These are phyloP conservation scores for Teratosphaeria destructans DNA, from an alignment of 2,329 filamentous ascomycete genomes.

Conservation along the genomic window DNA sequence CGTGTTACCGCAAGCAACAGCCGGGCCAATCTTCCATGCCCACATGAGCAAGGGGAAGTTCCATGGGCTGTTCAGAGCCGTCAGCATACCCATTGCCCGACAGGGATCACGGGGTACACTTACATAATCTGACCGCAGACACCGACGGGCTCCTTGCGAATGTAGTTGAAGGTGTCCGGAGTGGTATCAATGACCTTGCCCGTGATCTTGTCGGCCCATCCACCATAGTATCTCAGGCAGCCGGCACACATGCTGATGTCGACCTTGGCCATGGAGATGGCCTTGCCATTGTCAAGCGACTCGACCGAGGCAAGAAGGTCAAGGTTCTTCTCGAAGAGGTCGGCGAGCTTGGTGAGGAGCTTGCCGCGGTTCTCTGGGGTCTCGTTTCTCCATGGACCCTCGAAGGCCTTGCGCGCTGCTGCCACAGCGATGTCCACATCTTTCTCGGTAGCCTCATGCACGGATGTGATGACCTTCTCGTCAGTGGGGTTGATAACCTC, in stretches of 20 bases:
- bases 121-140: conserved; percentile 68
- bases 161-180: conserved; percentile 75
- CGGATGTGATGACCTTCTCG: conserved; percentile 74
- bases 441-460: conserved; percentile 80
- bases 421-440: conserved; percentile 70
- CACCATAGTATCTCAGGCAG: conserved; percentile 76
- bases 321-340: conserved; percentile 66
- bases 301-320: conserved; percentile 73
- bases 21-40: conserved; percentile 72
- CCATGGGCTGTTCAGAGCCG: conserved; percentile 40
- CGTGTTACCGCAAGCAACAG: conserved; percentile 61
- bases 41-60: conserved; percentile 78
- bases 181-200: conserved; percentile 77
- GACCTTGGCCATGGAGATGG: conserved; percentile 62
- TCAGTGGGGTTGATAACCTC: conserved; percentile 83
- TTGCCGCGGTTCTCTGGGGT: conserved; percentile 62
- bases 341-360: conserved; percentile 64
- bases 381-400: conserved; percentile 57
- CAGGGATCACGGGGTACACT: background rate
- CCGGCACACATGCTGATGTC: conserved; percentile 60
- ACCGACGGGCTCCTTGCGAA: conserved; percentile 59
- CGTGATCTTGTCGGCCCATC: conserved; percentile 85
- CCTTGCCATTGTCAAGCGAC: conserved; percentile 81
- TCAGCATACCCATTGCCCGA: conserved; percentile 33
- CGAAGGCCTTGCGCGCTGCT: conserved; percentile 77